Evolutionary conservation across 805 yeast genomes (phyloP).

Genomic region (Kregervanrija fluxuum): DNA sequence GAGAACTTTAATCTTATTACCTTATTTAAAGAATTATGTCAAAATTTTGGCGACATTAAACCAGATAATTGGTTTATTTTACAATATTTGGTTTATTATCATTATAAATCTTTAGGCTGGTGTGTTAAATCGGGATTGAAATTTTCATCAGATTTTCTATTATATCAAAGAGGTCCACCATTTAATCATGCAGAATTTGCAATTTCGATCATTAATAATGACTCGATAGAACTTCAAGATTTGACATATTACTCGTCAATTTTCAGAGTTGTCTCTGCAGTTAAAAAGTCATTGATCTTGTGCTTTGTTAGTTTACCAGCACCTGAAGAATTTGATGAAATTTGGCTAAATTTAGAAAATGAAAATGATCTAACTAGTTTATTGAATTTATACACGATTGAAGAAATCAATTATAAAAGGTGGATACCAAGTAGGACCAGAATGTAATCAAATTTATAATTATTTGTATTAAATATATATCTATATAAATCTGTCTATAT

Average conservation of each 20-base stretch:
- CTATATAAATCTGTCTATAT: background rate
- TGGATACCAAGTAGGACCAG: constrained; percentile 86
- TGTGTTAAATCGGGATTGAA: constrained; percentile 88
- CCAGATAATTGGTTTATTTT: constrained; percentile 36
- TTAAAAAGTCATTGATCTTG: constrained; percentile 68
- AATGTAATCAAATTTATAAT: constrained; percentile 37
- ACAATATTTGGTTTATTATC: constrained; percentile 72
- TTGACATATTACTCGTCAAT: constrained; percentile 63
- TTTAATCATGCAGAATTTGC: constrained; percentile 91
- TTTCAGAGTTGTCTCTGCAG: constrained; percentile 81
- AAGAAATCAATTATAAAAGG: constrained; percentile 65
- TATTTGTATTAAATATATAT: background rate
- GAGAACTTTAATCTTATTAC: background rate
- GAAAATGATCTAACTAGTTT: constrained; percentile 22
- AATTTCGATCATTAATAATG: constrained; percentile 24
- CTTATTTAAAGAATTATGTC: constrained; percentile 12
- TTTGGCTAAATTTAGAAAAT: constrained; percentile 12
- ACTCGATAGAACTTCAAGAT: constrained; percentile 1
- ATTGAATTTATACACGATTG: constrained; percentile 37
- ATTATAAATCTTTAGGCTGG: constrained; percentile 88
- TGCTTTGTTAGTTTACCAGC: constrained; percentile 56
- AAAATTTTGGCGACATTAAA: constrained; percentile 8
- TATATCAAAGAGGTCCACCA: constrained; percentile 91
- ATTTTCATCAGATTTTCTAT: constrained; percentile 79
- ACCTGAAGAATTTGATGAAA: constrained; percentile 22